Evolutionary conservation across 2,329 filamentous ascomycete species (phyloP), one percentile per base, ranked within the genome.

Genomic region (Daldinia sp.): DNA sequence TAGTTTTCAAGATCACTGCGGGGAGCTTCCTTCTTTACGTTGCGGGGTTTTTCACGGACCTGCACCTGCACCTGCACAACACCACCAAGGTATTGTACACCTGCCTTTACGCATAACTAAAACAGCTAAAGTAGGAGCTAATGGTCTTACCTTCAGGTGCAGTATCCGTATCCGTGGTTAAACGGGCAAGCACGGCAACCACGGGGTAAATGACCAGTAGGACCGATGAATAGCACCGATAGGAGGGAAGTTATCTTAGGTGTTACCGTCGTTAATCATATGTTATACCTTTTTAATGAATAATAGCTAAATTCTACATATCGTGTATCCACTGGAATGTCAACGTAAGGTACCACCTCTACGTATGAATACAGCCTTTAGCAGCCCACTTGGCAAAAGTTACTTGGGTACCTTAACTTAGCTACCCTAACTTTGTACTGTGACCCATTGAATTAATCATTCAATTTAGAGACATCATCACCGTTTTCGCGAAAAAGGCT

Each of bases 41-140:
- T 67, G 64, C 61, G 64, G 64, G 64, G 64, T 64, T 64, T 67
- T 67, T 54, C 9, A 58, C 49, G 48, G 52, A 60, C 17, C 32
- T 49, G 53, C 27, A 34, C n/a, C n/a, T n/a, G n/a, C n/a, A n/a
- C n/a, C n/a, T n/a, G n/a, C n/a, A n/a, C n/a, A n/a, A n/a, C 47
- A 3, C 23, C 19, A 23, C 15, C 29, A 50, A 19, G 10, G 45
- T 48, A 48, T 32, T 32, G 29, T 32, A 32, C 29, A 6, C 27
- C 25, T 48, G 45, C 27, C 45, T 48, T n/a, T 19, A 48, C 45
- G 45, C 9, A 48, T 13, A 29, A 48, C 25, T 30, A 48, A 21
- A 58, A 48, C 58, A 25, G 29, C 48, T 62, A 61, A 48, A 5
- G 45, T 19, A 48, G 27, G 25, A 45, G 30, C 45, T 48, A 48